Evolutionary conservation across 441 rosid genomes (phyloP).

Genomic region (Gossypium aridum): DNA sequence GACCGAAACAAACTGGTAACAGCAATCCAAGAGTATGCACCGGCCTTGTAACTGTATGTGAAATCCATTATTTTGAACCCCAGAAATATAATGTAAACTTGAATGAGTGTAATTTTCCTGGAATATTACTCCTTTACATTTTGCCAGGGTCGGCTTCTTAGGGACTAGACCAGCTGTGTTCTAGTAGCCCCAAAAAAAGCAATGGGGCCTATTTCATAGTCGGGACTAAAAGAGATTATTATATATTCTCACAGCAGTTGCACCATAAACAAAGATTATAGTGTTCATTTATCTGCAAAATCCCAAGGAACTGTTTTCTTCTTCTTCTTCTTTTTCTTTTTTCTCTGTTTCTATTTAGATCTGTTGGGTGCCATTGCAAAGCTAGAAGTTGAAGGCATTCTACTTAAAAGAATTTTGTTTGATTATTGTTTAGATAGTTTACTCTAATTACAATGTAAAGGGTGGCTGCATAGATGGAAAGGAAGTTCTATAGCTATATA

Average conservation of each 20-base stretch:
- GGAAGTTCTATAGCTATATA: too few relatives aligned
- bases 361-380: background rate
- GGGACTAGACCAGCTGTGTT: constrained; percentile 13
- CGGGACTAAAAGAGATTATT: constrained; percentile 14
- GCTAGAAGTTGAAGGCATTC: background rate
- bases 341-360: background rate
- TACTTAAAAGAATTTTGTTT: background rate
- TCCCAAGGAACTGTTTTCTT: background rate
- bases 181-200: constrained; percentile 9
- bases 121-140: constrained; percentile 10
- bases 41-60: constrained; percentile 35
- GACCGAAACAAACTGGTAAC: constrained; percentile 71
- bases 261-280: constrained; percentile 16
- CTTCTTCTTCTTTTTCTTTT: too few relatives aligned
- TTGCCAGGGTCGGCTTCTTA: constrained; percentile 16
- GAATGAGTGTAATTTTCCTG: background rate
- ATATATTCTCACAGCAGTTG: constrained; percentile 18
- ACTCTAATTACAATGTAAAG: too few relatives aligned
- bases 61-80: background rate
- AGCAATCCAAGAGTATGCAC: constrained; percentile 77
- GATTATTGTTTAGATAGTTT: too few relatives aligned
- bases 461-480: too few relatives aligned
- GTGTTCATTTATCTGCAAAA: background rate
- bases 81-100: constrained; percentile 2
- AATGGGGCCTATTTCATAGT: constrained; percentile 11